Evolutionary conservation across 352 stramenopile species (phyloP), one percentile per base, ranked within the genome.

Genomic region (Pythium sp.): DNA sequence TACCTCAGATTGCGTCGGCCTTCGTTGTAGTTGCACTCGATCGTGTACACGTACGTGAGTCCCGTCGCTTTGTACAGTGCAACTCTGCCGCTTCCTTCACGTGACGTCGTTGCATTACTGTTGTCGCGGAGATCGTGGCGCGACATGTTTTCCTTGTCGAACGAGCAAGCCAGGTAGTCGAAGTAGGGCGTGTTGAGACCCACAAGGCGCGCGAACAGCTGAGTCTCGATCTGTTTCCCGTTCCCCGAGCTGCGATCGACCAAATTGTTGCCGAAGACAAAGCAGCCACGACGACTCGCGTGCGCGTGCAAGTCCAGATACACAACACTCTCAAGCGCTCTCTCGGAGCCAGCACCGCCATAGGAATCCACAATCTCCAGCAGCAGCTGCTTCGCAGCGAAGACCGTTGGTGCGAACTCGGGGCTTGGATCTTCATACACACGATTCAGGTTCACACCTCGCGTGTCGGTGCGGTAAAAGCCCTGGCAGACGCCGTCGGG

Each of bases 1-100:
- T 64, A 65, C 43, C 74, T 75, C 34, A 80, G 64, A 69, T 76
- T 75, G 24, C 73, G 78, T 14, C 80, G 74, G 0, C 85, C 87
- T 72, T 82, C 87, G 71, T 97, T 96, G 80, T 97, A 98, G 72
- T 97, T 97, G 74, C 91, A 97, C 74, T 98, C 92, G 43, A 98
- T 83, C 11, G 92, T 98, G 76, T 98, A 98, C 54, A 93, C 87
- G 66, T 88, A 84, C 41, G 72, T 81, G n/a, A 89, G 72, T 28
- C 79, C 81, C 3, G 87, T 95, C n/a, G 80, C 80, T 20, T 70
- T 77, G 65, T 84, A 93, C 14, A 93, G 60, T 46, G 78, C 89
- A 4, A 98, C 92, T 20, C 92, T 79, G 34, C 88, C 92, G 15
- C 79, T 84, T 22, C 92, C 92, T 69, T 91, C 80, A 1, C 79